Conservation (phyloP, 768 basidiomycete genomes). For the Pleurotus sapidus region DNA sequence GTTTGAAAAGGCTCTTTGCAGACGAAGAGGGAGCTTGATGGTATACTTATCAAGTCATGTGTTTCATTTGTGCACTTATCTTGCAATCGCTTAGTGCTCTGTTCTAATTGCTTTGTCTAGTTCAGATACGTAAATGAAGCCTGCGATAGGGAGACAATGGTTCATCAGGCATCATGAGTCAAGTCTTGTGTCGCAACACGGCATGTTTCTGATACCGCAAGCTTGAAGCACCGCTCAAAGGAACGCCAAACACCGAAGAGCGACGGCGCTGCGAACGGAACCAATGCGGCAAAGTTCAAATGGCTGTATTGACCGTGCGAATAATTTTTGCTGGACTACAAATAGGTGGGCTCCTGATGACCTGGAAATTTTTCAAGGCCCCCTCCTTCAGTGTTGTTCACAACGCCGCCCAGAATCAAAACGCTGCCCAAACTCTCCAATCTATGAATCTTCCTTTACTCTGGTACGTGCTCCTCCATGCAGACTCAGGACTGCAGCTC, state of each 20-base stretch:
- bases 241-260: not conserved
- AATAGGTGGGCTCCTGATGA: not conserved
- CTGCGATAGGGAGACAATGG: not conserved
- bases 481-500: constrained; percentile 6
- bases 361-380: constrained; percentile 7
- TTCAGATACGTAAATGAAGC: not conserved
- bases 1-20: constrained; percentile 41
- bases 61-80: not conserved
- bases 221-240: not conserved
- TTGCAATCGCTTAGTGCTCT: not conserved
- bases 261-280: not conserved
- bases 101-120: not conserved
- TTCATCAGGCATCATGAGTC: not conserved
- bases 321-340: not conserved
- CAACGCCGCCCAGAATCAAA: constrained; percentile 9
- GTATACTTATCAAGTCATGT: not conserved
- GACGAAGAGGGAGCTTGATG: constrained; percentile 9
- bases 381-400: constrained; percentile 7
- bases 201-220: not conserved
- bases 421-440: constrained; percentile 25
- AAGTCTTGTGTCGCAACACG: not conserved
- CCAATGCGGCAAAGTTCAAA: constrained; percentile 2
- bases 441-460: constrained; percentile 52
- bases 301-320: constrained; percentile 7
- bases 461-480: constrained; percentile 21